Evolutionary conservation across 768 basidiomycete genomes (phyloP), one percentile per base, ranked within the genome.

Genomic region (Lentinula lateritia): DNA sequence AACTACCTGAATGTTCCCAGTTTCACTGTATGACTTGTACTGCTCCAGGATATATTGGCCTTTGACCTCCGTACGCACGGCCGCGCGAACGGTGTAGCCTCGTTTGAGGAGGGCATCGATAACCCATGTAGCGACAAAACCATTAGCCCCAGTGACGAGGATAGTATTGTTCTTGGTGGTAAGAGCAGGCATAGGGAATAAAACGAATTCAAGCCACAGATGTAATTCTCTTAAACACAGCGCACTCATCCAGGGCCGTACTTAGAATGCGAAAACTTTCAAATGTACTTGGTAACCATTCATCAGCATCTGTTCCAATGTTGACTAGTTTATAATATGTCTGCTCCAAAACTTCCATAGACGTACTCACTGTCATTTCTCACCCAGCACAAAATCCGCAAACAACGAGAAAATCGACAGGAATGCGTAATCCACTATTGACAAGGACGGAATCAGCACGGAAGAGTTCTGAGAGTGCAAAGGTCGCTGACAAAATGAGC

Each of bases 41-140:
- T 74, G 41, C 38, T 81, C 71, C 61, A 74, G 70, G 58, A 88
- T 71, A 65, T 81, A 80, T 1, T 78, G 70, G 2, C 80, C 83
- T 69, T 86, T 88, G 18, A 69, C 69, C 18, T 68, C 62, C 1
- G 78, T 78, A 20, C 87, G 78, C 20, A 84, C 84, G 0, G 84
- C 83, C 0, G 82, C 84, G 8, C 81, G 76, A 23, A 83, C 77
- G n/a, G 70, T 63, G 64, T 79, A 85, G 0, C 85, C 84, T 13
- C 70, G 68, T 54, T 81, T 75, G 10, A 86, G 76, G 23, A 84
- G 69, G 10, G 63, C 64, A 41, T 72, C 68, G 18, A 78, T 75
- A 58, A 83, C 68, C 76, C 80, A 82, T 2, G 72, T 66, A 34
- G 78, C 64, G 18, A 67, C 43, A 50, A 53, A 67, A 6, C 79